Base-by-base conservation (phyloP, 2,329 filamentous ascomycete species). In the Thielaviopsis populi region DNA sequence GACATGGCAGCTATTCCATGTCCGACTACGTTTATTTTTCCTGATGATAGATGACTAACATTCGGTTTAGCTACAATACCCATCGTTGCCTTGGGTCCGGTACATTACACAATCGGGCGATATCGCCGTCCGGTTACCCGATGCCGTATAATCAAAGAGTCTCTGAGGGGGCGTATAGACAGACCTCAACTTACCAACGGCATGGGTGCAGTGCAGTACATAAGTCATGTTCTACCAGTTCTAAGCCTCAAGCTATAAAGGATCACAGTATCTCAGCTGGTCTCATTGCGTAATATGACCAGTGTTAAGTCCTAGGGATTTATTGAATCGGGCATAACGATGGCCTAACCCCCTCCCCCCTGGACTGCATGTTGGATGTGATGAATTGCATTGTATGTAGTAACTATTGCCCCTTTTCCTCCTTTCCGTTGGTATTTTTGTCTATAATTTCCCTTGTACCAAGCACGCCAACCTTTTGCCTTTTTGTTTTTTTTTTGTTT, bases 101-200 rank as follows among this genome's bases (percentile, higher is more conserved):
- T 99, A 99, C 76, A 99, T 99, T 72, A 99, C 92, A 68, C 94
- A 97, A 75, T 96, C 91, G 15, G 92, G 92, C 68, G 92, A 97
- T 73, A 97, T 97, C 73, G 91, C 92, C 30, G 91, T 97, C 66
- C 83, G 92, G 70, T 80, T 97, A 75, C 92, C 92, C n/a, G 92
- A 97, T 74, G 88, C 87, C 67, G 86, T 88, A 75, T 90, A 79
- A 81, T 65, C 54, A 17, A 10, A 30, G 15, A 48, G 27, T 41
- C 37, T 24, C 19, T 27, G 37, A 19, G 19, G 17, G 19, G 17
- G 30, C 27, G 17, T 56, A 56, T 56, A 56, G 53, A 37, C 53
- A 56, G 53, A 37, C 30, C 53, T 56, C 13, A 15, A 37, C 53
- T 56, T 56, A 19, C 17, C 33, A 33, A 37, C 53, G 30, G 15